These are phyloP conservation scores for Helotiales sp. DNA, from an alignment of 2,329 filamentous ascomycete genomes.

Conservation along the genomic window DNA sequence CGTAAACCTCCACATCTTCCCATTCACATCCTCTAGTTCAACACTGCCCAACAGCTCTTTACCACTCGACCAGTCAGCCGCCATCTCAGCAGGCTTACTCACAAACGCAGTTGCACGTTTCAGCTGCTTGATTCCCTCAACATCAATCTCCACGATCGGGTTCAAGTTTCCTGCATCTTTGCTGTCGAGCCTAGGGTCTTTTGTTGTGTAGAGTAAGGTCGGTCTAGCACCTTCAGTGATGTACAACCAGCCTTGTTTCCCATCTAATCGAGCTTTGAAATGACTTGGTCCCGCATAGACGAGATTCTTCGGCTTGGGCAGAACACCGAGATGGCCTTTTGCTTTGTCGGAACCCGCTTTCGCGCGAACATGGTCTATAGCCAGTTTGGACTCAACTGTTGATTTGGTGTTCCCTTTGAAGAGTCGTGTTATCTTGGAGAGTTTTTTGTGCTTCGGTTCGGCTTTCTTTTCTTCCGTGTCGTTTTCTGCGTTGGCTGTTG, in stretches of 20 bases:
- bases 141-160: constrained; percentile 52
- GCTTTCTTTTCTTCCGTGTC: constrained; percentile 22
- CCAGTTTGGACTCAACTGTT: constrained; percentile 7
- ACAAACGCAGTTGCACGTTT: constrained; percentile 74
- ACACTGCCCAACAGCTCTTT: constrained; percentile 73
- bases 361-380: constrained; percentile 48
- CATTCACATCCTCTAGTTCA: constrained; percentile 57
- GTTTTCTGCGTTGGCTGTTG: constrained; percentile 38
- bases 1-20: constrained; percentile 65
- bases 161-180: constrained; percentile 55
- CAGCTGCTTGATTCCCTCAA: constrained; percentile 71
- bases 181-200: neutral
- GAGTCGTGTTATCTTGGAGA: constrained; percentile 58
- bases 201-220: constrained; percentile 1
- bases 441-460: constrained; percentile 24
- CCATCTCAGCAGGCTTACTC: constrained; percentile 80
- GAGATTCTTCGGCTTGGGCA: constrained; percentile 51
- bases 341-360: constrained; percentile 62
- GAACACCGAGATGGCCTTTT: constrained; percentile 70
- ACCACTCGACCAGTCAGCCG: constrained; percentile 76
- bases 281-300: constrained; percentile 68
- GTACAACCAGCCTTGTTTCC: constrained; percentile 72
- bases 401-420: constrained; percentile 19
- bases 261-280: constrained; percentile 74
- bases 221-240: constrained; percentile 49